Evolutionary conservation across 345 rosid genomes (phyloP).

Genomic region (Eucalyptus polybractea): DNA sequence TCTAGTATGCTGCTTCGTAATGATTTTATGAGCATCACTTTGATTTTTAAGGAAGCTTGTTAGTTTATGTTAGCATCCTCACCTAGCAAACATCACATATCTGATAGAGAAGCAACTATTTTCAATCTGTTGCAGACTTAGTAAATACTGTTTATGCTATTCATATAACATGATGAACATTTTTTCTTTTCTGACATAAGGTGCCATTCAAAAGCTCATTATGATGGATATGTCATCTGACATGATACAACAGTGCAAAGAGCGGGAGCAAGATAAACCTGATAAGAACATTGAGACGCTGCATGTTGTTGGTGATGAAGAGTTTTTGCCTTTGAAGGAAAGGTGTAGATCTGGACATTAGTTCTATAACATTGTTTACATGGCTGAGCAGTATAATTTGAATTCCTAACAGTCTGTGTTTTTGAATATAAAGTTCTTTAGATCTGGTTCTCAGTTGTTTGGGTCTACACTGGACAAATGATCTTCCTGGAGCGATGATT

Average conservation of each 20-base stretch:
- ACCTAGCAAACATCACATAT: not conserved
- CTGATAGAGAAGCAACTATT: not conserved
- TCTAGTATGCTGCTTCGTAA: not conserved
- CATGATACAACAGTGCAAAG: constrained; percentile 65
- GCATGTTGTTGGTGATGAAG: constrained; percentile 84
- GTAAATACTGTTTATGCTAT: not conserved
- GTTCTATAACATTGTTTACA: not conserved
- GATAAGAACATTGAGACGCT: constrained; percentile 39
- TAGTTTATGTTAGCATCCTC: not conserved
- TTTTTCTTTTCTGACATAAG: constrained; percentile 12
- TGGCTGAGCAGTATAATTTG: not conserved
- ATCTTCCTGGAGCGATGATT: constrained; percentile 98
- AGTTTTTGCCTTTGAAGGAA: constrained; percentile 79
- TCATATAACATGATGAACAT: not conserved
- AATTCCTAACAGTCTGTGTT: constrained; percentile 1
- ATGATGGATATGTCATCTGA: constrained; percentile 94
- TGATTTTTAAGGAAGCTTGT: not conserved
- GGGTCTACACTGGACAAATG: constrained; percentile 99
- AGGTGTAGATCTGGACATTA: constrained; percentile 23
- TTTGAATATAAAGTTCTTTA: constrained; percentile 53
- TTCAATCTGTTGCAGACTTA: not conserved
- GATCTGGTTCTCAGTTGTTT: constrained; percentile 84
- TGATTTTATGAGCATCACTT: not conserved
- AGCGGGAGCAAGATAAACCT: constrained; percentile 13
- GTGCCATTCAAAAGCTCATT: constrained; percentile 73